Conservation (phyloP, 306 rosid species). For the Malus orientalis region DNA sequence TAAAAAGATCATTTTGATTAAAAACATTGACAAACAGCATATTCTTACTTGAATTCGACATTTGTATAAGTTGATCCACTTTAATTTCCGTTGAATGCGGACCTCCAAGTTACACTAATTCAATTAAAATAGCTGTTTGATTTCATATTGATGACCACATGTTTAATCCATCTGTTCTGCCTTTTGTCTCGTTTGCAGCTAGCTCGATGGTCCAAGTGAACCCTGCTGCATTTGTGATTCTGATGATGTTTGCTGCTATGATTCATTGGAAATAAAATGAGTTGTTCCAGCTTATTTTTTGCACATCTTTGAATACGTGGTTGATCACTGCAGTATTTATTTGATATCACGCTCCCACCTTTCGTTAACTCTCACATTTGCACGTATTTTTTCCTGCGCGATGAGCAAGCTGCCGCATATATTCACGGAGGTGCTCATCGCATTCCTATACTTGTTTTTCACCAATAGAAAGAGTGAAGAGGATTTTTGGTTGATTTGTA, state of each 20-base stretch:
- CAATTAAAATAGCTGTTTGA: not conserved
- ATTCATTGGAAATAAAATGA: constrained; percentile 16
- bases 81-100: not conserved
- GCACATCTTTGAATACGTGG: not conserved
- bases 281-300: not conserved
- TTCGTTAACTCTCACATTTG: not conserved
- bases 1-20: not conserved
- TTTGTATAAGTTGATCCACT: not conserved
- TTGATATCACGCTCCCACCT: not conserved
- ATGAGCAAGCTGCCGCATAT: not conserved
- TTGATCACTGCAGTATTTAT: not conserved
- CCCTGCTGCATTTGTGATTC: constrained; percentile 23
- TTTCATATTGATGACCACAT: not conserved
- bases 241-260: constrained; percentile 21
- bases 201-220: constrained; percentile 27
- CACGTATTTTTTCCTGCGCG: not conserved
- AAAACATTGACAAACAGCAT: not conserved
- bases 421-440: not conserved
- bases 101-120: not conserved
- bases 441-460: not conserved
- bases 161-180: not conserved
- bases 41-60: not conserved
- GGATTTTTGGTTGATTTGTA: not conserved
- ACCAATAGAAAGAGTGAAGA: not conserved
- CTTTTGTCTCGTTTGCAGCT: constrained; percentile 24